Evolutionary conservation across 2,329 filamentous ascomycete species (phyloP).

Genomic region (Phialophora verrucosa): DNA sequence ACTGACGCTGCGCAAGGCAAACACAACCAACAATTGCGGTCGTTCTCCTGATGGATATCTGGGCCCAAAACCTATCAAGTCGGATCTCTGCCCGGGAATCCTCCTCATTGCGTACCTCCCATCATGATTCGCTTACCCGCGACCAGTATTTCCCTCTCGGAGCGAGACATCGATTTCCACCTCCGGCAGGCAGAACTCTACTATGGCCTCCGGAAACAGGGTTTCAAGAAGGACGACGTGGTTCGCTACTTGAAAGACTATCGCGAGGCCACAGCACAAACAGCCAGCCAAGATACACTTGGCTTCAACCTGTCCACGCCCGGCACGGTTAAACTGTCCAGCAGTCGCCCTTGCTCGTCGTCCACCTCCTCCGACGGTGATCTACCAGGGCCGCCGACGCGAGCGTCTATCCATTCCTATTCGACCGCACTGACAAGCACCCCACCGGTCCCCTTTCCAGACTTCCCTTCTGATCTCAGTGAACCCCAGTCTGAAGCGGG

Average conservation of each 20-base stretch:
- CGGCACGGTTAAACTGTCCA: constrained; percentile 31
- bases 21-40: background rate
- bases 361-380: background rate
- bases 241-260: constrained; percentile 34
- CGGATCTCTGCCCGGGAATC: constrained; percentile 3
- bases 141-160: constrained; percentile 44
- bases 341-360: background rate
- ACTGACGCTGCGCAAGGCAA: background rate
- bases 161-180: constrained; percentile 44
- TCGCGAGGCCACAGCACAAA: constrained; percentile 17
- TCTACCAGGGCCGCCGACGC: background rate
- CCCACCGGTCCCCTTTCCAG: constrained; percentile 4
- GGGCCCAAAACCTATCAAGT: constrained; percentile 6
- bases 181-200: constrained; percentile 41
- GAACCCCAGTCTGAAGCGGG: background rate
- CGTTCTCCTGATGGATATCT: background rate
- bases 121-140: constrained; percentile 45
- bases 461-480: background rate
- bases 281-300: background rate
- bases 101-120: background rate
- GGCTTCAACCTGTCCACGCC: constrained; percentile 13
- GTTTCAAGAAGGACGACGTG: constrained; percentile 39
- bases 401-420: background rate
- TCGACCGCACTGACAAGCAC: background rate
- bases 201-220: constrained; percentile 36